Evolutionary conservation across 169 alveolate genomes (phyloP), one percentile per base, ranked within the genome.

Genomic region (Plasmodium falciparum): DNA sequence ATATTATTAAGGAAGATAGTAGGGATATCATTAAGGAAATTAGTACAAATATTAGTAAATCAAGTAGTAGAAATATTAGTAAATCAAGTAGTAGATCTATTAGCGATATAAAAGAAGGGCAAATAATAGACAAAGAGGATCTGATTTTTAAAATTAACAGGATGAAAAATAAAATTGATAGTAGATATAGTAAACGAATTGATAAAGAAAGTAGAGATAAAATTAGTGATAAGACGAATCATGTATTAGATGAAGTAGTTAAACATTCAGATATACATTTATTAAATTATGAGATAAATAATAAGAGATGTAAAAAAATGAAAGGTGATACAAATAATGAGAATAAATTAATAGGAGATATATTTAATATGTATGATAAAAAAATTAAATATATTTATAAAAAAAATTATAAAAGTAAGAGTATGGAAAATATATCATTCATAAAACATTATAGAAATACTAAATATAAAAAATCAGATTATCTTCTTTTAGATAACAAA

Each of bases 401-500:
- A 66, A 66, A 83, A 67, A 47, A 56, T 39, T 50, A 83, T 13
- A 65, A 83, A 15, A 47, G 39, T 15, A 69, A 47, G 43, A 83
- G 75, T n/a, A 83, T 83, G 54, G 29, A 5, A 33, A 67, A 62
- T 29, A 54, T 29, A 9, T 12, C 29, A 49, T 56, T 83, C 43
- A 33, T 72, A 2, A 4, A 54, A 6, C 11, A 39, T 61, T 54
- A 52, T 7, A 66, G n/a, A 56, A 49, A 26, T 7, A 11, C 43
- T 54, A 56, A 83, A 13, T 24, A 83, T 69, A 58, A 63, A 20
- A 83, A 61, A 11, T 67, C 91, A 45, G 70, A 69, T 11, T 83
- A 83, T 58, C 50, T 83, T 9, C 58, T 61, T 56, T 43, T 69
- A 6, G 85, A 49, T 12, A 65, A 67, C 13, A 9, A 24, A 3